Base-by-base conservation (phyloP, 345 rosid species). In the Nasturtium officinale region DNA sequence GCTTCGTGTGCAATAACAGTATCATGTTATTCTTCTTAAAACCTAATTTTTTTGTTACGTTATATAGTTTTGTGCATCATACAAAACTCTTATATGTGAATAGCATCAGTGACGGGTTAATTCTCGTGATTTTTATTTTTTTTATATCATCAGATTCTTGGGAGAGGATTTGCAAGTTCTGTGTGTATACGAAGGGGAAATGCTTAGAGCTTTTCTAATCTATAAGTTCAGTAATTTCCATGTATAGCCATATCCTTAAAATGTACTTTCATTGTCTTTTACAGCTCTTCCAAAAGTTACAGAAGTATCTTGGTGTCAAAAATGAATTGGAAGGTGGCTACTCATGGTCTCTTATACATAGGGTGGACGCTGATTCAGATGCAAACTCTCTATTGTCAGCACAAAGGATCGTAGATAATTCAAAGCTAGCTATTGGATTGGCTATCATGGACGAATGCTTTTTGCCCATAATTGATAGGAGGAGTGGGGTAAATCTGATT, bases 271-370 rank as follows among this genome's bases (percentile, higher is more conserved):
- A 18, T 72, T 23, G 16, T 68, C 77, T 50, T 64, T 75, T 77
- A 48, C 91, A 96, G 99, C 82, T 92, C 47, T 83, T 85, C 67
- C 85, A 82, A 76, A 83, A 82, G 71, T 78, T 92, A 37, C 89
- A 87, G 85, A 86, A 81, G 81, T 83, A 84, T 77, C 85, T 90
- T 59, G 97, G 98, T 61, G 74, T 67, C 26, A 63, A 74, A 69
- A 57, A 69, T 50, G 82, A 78, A 42, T 0, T 78, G 43, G 76
- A 62, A 46, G 79, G 54, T 8, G 82, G 82, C 55, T 78, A 67
- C 61, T 63, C 82, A 6, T 78, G 75, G 82, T 74, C 82, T 43
- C 79, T 79, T 62, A 74, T 79, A 62, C 82, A 53, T 23, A 73
- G 76, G 37, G 46, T 79, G 68, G 65, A 79, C 12, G 9, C 59